Evolutionary conservation across 2,329 filamentous ascomycete genomes (phyloP), one percentile per base, ranked within the genome.

Genomic region (Davidsoniella neocaledoniae): DNA sequence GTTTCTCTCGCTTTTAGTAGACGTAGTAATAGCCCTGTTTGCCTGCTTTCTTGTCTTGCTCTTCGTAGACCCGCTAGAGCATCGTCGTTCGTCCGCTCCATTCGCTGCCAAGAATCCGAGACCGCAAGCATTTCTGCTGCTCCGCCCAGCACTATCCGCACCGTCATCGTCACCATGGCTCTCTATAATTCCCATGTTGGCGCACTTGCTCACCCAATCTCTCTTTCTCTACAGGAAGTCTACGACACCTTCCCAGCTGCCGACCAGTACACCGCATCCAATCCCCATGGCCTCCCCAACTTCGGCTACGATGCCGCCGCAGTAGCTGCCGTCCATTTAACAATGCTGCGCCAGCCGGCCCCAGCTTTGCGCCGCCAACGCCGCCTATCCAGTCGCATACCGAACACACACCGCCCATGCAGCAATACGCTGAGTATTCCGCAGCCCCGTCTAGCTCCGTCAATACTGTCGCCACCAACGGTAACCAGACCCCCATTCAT

Each of bases 161-260:
- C 58, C 42, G 57, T 55, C 50, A 46, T 49, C 40, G 40, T 14
- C 2, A 50, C 54, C 53, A 52, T 52, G 50, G 50, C 38, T 45
- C 46, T 48, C 21, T 52, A 43, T 26, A 43, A 46, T n/a, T 40
- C 39, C 10, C 26, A 41, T 23, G 33, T 19, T 14, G 23, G 37
- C 33, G 21, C 41, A 14, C 19, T 23, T 41, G 39, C 48, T 41
- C 26, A 50, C 36, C 12, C 44, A n/a, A 44, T 43, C 17, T 37
- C 44, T 43, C 16, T 48, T 29, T 23, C 44, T 17, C 26, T 50
- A 4, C 41, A 53, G 43, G 39, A 46, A n/a, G 23, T 50, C 14
- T 53, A 43, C 39, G 23, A 50, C 14, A 10, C 48, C 6, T 50
- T 50, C 41, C n/a, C 46, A 14, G 9, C 33, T n/a, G 25, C 43